A percentile compares a stretch with the other conserved stretches of the same genome.
Conservation (phyloP, 345 rosid species). For the Ceriops tagal region DNA sequence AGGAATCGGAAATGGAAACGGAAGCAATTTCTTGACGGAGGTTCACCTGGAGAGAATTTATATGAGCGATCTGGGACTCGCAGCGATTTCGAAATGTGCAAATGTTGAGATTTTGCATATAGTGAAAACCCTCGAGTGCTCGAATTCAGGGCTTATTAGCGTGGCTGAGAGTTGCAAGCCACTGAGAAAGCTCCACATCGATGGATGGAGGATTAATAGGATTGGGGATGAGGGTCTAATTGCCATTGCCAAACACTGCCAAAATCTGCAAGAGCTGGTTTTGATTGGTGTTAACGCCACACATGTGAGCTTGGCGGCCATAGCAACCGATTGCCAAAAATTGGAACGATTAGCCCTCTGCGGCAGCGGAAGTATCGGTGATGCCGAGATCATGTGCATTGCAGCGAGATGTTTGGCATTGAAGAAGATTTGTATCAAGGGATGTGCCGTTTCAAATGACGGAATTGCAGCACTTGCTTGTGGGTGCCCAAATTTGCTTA, state of each 20-base stretch:
- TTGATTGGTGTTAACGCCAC: conserved; percentile 78
- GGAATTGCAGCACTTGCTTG: conserved; percentile 63
- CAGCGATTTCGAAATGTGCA: conserved; percentile 51
- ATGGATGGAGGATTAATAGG: conserved; percentile 81
- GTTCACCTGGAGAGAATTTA: conserved; percentile 78
- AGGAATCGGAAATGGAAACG: conserved; percentile 39
- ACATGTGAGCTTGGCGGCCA: conserved; percentile 38
- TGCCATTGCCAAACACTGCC: conserved; percentile 60
- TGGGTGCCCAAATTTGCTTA: conserved; percentile 79
- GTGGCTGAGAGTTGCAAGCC: conserved; percentile 67
- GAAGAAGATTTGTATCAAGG: conserved; percentile 80
- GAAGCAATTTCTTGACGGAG: conserved; percentile 37
- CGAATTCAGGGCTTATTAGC: conserved; percentile 55
- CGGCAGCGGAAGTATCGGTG: conserved; percentile 67
- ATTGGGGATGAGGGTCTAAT: conserved; percentile 87
- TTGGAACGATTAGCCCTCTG: conserved; percentile 80
- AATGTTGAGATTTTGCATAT: conserved; percentile 65
- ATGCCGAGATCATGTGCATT: conserved; percentile 60
- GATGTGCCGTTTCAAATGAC: conserved; percentile 56
- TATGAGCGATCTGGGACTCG: conserved; percentile 62
- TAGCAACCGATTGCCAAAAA: conserved; percentile 58
- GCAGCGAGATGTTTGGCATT: conserved; percentile 59
- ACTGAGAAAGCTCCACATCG: conserved; percentile 79
- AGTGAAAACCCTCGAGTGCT: conserved; percentile 70
- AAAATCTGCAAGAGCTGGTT: conserved; percentile 72